Conservation (phyloP, 2,329 filamentous ascomycete genomes). For the Monilinia vaccinii-corymbosi region DNA sequence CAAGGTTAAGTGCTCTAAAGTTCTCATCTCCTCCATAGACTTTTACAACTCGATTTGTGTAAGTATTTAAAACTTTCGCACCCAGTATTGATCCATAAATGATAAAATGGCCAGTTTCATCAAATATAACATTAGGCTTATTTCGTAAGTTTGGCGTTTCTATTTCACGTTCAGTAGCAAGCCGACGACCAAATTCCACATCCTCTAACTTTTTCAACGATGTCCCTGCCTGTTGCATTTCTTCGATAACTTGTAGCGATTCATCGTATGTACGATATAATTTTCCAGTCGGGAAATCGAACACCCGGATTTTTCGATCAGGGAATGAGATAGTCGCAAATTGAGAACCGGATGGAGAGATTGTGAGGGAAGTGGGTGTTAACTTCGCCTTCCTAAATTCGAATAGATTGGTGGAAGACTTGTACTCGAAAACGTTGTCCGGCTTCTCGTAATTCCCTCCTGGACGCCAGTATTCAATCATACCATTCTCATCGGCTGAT, state of each 20-base stretch:
- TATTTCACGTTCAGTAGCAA: conserved; percentile 80
- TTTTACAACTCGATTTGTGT: conserved; percentile 86
- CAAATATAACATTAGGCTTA: conserved; percentile 82
- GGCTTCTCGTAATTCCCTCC: conserved; percentile 79
- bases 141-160: conserved; percentile 58
- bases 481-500: conserved; percentile 80
- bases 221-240: conserved; percentile 94
- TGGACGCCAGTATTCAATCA: conserved; percentile 95
- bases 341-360: conserved; percentile 78
- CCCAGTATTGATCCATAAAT: conserved; percentile 88
- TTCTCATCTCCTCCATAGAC: conserved; percentile 86
- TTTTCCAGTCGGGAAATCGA: conserved; percentile 85
- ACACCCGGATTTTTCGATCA: conserved; percentile 85
- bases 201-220: conserved; percentile 73
- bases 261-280: conserved; percentile 92
- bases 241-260: conserved; percentile 76
- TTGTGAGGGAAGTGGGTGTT: conserved; percentile 67
- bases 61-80: conserved; percentile 90
- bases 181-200: conserved; percentile 80
- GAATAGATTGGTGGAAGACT: conserved; percentile 88
- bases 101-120: conserved; percentile 93
- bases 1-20: conserved; percentile 72
- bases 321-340: conserved; percentile 88
- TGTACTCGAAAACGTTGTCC: conserved; percentile 82
- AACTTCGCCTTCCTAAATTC: conserved; percentile 96